phyloP scores from a whole-genome alignment of 2,329 filamentous ascomycete genomes.

The Xylariaceae sp. region DNA sequence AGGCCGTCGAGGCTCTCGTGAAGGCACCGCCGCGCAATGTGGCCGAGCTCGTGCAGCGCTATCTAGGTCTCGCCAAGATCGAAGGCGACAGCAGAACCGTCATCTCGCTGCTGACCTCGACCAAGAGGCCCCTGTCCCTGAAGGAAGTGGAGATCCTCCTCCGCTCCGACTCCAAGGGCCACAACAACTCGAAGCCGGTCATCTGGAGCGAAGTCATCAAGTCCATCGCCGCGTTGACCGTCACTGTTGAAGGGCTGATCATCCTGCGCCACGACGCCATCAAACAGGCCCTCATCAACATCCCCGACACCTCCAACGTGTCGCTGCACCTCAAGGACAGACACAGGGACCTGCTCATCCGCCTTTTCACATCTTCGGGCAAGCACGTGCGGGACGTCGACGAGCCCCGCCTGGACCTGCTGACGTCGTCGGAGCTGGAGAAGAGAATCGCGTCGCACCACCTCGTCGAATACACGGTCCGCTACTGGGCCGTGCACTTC shows the following conservation, averaged over 20 bases:
- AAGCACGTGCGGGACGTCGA: constrained; percentile 12
- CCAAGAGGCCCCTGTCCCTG: constrained; percentile 14
- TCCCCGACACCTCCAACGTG: constrained; percentile 10
- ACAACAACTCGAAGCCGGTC: neutral
- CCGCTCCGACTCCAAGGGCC: constrained; percentile 6
- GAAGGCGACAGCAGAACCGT: constrained; percentile 6
- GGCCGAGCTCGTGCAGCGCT: constrained; percentile 9
- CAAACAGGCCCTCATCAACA: constrained; percentile 13
- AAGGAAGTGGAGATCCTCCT: constrained; percentile 12
- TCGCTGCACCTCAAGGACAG: constrained; percentile 15
- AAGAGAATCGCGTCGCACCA: constrained; percentile 9
- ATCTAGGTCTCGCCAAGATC: constrained; percentile 7
- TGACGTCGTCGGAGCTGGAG: constrained; percentile 6
- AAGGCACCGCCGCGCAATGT: constrained; percentile 7
- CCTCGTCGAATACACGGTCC: constrained; percentile 14
- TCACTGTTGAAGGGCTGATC: constrained; percentile 13
- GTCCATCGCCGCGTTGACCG: constrained; percentile 8
- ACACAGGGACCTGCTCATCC: constrained; percentile 13
- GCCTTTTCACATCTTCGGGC: constrained; percentile 6
- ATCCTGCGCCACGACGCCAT: constrained; percentile 10
- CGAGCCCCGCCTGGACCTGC: constrained; percentile 11
- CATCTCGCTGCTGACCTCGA: constrained; percentile 7
- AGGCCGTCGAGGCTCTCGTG: constrained; percentile 8
- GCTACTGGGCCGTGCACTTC: constrained; percentile 16
- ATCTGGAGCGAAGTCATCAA: constrained; percentile 2